A percentile compares a stretch with the other conserved stretches of the same genome.
Conservation (phyloP, 2,329 filamentous ascomycete genomes). For the Bipolaris oryzae region DNA sequence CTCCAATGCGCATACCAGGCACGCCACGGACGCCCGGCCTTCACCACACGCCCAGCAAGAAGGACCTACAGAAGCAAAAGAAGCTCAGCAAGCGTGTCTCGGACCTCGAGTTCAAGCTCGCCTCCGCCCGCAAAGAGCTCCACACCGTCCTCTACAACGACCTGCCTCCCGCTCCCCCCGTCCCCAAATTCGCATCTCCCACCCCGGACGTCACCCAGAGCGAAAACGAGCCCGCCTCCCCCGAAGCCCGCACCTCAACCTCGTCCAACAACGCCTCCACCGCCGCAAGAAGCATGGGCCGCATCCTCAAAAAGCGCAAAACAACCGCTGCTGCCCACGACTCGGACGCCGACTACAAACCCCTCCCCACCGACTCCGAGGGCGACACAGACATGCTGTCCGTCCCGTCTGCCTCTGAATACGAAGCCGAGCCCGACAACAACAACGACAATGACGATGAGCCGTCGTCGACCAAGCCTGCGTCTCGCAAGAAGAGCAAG, state of each 20-base stretch:
- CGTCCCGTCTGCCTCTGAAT: conserved; percentile 21
- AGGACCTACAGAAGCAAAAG: conserved; percentile 62
- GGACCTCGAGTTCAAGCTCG: conserved; percentile 64
- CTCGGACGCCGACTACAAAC: conserved; percentile 40
- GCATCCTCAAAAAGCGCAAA: conserved; percentile 51
- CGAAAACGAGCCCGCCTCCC: conserved; percentile 34
- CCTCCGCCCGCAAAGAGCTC: conserved; percentile 61
- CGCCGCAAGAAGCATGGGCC: conserved; percentile 15
- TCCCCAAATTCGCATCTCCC: conserved; percentile 43
- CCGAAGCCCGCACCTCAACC: conserved; percentile 22
- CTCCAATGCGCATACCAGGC: conserved; percentile 20
- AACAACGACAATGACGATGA: background rate
- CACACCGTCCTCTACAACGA: conserved; percentile 55
- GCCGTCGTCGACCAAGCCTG: conserved; percentile 19
- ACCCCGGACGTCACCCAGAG: conserved; percentile 23
- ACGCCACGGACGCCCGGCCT: conserved; percentile 40
- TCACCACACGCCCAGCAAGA: conserved; percentile 59
- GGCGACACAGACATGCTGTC: conserved; percentile 26
- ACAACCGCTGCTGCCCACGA: conserved; percentile 23
- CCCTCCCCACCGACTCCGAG: conserved; percentile 28
- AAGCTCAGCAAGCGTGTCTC: conserved; percentile 66
- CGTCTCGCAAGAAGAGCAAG: conserved; percentile 18
- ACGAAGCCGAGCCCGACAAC: conserved; percentile 7
- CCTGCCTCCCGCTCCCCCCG: conserved; percentile 46
- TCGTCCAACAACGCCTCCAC: background rate